Percentiles rank a stretch among this genome's conserved stretches.
These are phyloP conservation scores for Babesia bovis DNA, from an alignment of 169 alveolate species.

Conservation along the genomic window DNA sequence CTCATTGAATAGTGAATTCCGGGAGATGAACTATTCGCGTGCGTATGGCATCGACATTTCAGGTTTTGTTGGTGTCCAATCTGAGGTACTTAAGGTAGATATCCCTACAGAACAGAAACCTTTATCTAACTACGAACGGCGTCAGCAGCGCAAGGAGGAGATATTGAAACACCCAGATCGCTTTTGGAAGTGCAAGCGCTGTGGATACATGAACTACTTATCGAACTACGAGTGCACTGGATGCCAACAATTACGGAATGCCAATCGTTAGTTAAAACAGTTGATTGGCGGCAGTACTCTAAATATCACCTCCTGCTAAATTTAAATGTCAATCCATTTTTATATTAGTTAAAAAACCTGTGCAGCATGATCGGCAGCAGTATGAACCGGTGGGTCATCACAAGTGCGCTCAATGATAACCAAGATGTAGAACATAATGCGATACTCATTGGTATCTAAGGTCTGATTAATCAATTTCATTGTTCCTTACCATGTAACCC, in stretches of 20 bases:
- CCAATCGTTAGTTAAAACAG: conserved; percentile 4
- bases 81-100: conserved; percentile 28
- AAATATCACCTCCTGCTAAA: too few relatives aligned
- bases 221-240: conserved; percentile 56
- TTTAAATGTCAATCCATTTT: too few relatives aligned
- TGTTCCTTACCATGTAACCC: conserved; percentile 23
- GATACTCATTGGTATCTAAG: conserved; percentile 49
- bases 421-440: conserved; percentile 16
- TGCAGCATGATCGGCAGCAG: conserved; percentile 20
- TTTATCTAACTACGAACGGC: conserved; percentile 12
- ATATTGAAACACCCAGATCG: conserved; percentile 39
- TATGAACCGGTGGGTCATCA: conserved; percentile 7
- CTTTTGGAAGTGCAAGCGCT: conserved; percentile 66
- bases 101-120: conserved; percentile 15
- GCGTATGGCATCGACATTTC: conserved; percentile 62
- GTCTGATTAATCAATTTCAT: not conserved
- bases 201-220: conserved; percentile 56
- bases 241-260: conserved; percentile 32
- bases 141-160: conserved; percentile 35
- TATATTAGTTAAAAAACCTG: conserved; percentile 8
- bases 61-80: conserved; percentile 36
- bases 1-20: conserved; percentile 29
- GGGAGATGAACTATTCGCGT: conserved; percentile 22
- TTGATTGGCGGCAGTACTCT: too few relatives aligned
- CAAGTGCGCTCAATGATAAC: conserved; percentile 20